Percentiles rank a stretch among this genome's conserved stretches.
These are phyloP conservation scores for Colletotrichum plurivorum DNA, from an alignment of 2,329 filamentous ascomycete species.

Conservation along the genomic window DNA sequence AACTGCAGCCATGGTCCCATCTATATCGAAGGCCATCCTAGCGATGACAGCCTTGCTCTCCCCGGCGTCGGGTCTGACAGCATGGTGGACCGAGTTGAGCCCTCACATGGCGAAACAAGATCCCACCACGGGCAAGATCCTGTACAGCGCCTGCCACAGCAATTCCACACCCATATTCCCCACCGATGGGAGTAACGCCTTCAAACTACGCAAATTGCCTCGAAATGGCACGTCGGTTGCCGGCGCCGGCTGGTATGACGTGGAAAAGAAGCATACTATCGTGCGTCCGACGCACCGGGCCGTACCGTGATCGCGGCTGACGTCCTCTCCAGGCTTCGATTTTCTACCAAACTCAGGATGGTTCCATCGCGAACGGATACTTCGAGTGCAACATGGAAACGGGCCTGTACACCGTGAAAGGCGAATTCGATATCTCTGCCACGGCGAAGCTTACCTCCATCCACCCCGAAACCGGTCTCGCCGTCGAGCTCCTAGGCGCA, in stretches of 20 bases:
- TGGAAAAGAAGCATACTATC: slow-evolving; percentile 42
- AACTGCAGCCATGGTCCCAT: neutral
- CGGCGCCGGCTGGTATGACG: slow-evolving; percentile 52
- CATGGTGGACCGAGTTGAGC: slow-evolving; percentile 52
- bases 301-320: slow-evolving; percentile 12
- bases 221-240: slow-evolving; percentile 52
- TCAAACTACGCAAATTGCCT: slow-evolving; percentile 47
- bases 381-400: slow-evolving; percentile 52
- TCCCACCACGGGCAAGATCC: slow-evolving; percentile 50
- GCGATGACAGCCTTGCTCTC: slow-evolving; percentile 5
- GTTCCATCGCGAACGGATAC: slow-evolving; percentile 38
- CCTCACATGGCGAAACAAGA: slow-evolving; percentile 54
- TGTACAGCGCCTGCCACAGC: slow-evolving; percentile 53
- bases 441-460: slow-evolving; percentile 44
- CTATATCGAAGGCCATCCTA: neutral
- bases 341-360: slow-evolving; percentile 33
- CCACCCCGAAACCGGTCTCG: slow-evolving; percentile 49
- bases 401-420: slow-evolving; percentile 49
- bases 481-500: slow-evolving; percentile 49
- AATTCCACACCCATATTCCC: slow-evolving; percentile 51
- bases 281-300: slow-evolving; percentile 47
- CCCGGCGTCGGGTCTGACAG: slow-evolving; percentile 49
- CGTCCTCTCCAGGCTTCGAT: slow-evolving; percentile 27
- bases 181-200: slow-evolving; percentile 48
- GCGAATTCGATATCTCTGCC: slow-evolving; percentile 49